phyloP scores from a whole-genome alignment of 2,329 filamentous ascomycete species.

The Botrytis deweyae region DNA sequence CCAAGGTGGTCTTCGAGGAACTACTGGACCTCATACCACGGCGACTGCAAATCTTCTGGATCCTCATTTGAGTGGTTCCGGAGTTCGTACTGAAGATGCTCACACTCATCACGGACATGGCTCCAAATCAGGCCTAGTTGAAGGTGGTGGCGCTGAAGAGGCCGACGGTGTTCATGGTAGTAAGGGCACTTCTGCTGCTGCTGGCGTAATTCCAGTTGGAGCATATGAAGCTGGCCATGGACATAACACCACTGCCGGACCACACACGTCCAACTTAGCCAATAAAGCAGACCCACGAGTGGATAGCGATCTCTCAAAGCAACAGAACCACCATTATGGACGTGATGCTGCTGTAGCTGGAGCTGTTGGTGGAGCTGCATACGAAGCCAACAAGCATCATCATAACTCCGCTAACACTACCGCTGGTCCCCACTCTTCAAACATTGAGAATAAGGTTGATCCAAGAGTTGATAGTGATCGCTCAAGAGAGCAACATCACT shows the following conservation, averaged over 20 bases:
- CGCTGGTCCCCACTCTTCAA: constrained; percentile 41
- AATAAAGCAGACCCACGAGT: constrained; percentile 45
- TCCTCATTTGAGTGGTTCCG: constrained; percentile 28
- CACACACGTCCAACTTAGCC: constrained; percentile 40
- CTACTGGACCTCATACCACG: constrained; percentile 31
- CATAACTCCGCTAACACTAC: constrained; percentile 28
- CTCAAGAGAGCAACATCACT: constrained; percentile 29
- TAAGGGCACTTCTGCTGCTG: constrained; percentile 24
- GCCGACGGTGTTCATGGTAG: constrained; percentile 31
- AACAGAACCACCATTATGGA: constrained; percentile 26
- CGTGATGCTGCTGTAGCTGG: constrained; percentile 26
- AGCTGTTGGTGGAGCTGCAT: constrained; percentile 23
- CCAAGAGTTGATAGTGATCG: constrained; percentile 40
- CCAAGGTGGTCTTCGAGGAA: neutral
- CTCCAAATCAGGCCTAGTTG: constrained; percentile 19
- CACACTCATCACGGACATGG: constrained; percentile 19
- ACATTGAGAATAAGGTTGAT: constrained; percentile 44
- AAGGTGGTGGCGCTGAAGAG: constrained; percentile 35
- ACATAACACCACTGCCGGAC: constrained; percentile 37
- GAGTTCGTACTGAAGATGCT: constrained; percentile 26
- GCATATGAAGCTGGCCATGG: constrained; percentile 27
- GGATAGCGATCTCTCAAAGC: constrained; percentile 31
- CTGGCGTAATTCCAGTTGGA: constrained; percentile 18
- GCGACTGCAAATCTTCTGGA: constrained; percentile 36
- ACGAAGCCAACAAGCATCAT: constrained; percentile 17